Conservation (phyloP, 1,284 basidiomycete genomes). For the Volvariella volvacea region DNA sequence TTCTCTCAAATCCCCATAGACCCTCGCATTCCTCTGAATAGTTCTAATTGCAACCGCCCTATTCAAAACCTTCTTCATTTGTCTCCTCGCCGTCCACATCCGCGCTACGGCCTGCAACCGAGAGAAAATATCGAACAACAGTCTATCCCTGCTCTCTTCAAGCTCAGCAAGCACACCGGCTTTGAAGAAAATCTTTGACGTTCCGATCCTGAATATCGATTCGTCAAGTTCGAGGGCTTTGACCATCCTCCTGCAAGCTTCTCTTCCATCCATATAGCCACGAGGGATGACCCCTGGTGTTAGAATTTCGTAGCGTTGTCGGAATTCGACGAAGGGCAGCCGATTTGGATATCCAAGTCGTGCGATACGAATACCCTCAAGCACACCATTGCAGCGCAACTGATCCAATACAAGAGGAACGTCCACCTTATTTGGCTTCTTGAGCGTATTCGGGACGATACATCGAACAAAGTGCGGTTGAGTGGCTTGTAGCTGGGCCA, state of each 20-base stretch:
- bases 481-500: constrained; percentile 88
- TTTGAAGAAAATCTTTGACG: constrained; percentile 99
- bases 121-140: constrained; percentile 88
- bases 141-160: constrained; percentile 86
- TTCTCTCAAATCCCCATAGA: constrained; percentile 84
- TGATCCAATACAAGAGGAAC: constrained; percentile 96
- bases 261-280: constrained; percentile 96
- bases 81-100: constrained; percentile 82
- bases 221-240: constrained; percentile 86
- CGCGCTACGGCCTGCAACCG: constrained; percentile 82
- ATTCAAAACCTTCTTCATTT: constrained; percentile 94
- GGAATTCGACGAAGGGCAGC: constrained; percentile 94
- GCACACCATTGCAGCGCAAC: constrained; percentile 95
- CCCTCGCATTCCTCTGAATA: constrained; percentile 89
- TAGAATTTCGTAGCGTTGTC: constrained; percentile 94
- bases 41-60: constrained; percentile 87
- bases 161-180: constrained; percentile 97
- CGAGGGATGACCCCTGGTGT: constrained; percentile 89
- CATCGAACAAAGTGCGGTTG: constrained; percentile 99
- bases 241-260: constrained; percentile 92
- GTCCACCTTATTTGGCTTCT: constrained; percentile 90
- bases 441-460: constrained; percentile 92
- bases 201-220: constrained; percentile 84
- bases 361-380: constrained; percentile 98
- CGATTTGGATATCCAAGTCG: constrained; percentile 97